Conservation (phyloP, 306 rosid species). For the Adenanthera pavonina region DNA sequence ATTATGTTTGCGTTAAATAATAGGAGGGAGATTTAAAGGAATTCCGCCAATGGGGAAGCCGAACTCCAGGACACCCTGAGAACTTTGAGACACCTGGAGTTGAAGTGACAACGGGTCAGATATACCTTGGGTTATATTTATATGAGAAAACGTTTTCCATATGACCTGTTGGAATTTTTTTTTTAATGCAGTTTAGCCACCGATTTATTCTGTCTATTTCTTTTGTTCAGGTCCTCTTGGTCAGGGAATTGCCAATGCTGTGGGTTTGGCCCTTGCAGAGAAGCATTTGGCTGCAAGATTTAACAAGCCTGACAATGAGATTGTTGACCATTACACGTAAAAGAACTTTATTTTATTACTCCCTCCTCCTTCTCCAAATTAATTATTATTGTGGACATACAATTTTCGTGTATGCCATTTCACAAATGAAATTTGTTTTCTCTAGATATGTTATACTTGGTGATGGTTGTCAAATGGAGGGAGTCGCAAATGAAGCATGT, state of each 20-base stretch:
- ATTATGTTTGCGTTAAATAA: constrained; percentile 32
- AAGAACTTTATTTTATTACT: constrained; percentile 27
- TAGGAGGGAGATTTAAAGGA: constrained; percentile 87
- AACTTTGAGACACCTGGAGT: constrained; percentile 91
- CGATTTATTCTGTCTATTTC: not conserved
- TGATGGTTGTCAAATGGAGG: constrained; percentile 99
- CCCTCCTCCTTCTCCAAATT: not conserved
- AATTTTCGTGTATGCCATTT: constrained; percentile 16
- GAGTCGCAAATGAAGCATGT: constrained; percentile 85
- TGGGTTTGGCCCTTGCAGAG: constrained; percentile 98
- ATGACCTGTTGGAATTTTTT: constrained; percentile 1
- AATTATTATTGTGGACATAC: not conserved
- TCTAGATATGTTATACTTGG: constrained; percentile 80
- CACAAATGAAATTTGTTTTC: constrained; percentile 23
- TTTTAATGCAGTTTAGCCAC: constrained; percentile 11
- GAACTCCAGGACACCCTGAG: constrained; percentile 98
- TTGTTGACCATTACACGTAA: constrained; percentile 97
- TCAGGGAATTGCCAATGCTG: constrained; percentile 97
- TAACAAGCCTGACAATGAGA: constrained; percentile 91
- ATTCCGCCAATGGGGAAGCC: constrained; percentile 96
- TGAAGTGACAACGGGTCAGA: constrained; percentile 96
- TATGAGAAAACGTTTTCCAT: not conserved
- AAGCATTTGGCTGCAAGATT: constrained; percentile 95
- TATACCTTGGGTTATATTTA: constrained; percentile 11
- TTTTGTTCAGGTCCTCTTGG: constrained; percentile 87